These are phyloP conservation scores for Pseudevernia furfuracea DNA, from an alignment of 495 filamentous ascomycete genomes.

Conservation along the genomic window DNA sequence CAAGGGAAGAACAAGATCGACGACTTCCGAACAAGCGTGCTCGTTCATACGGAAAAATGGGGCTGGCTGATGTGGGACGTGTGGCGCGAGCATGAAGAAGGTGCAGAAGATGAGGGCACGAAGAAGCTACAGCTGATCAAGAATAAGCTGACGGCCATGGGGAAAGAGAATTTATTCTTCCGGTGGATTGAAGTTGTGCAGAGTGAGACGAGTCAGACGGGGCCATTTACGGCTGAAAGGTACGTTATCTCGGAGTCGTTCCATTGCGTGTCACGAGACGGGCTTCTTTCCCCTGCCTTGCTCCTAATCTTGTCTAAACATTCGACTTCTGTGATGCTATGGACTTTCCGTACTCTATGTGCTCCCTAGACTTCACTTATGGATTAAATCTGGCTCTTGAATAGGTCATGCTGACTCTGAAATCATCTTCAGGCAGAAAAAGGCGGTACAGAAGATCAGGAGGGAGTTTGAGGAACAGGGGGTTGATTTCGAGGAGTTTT, in stretches of 20 bases:
- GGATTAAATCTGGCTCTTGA: not conserved
- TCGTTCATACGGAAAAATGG: slow-evolving; percentile 55
- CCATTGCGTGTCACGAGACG: not conserved
- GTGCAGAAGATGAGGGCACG: slow-evolving; percentile 43
- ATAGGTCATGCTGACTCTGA: not conserved
- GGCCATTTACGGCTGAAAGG: slow-evolving; percentile 61
- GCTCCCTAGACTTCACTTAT: not conserved
- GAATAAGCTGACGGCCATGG: slow-evolving; percentile 58
- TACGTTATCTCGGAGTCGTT: not conserved
- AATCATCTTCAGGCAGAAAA: slow-evolving; percentile 37
- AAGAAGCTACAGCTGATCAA: slow-evolving; percentile 62
- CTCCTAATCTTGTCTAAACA: not conserved
- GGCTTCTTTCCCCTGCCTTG: not conserved
- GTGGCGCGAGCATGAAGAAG: slow-evolving; percentile 27
- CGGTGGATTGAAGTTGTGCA: slow-evolving; percentile 80
- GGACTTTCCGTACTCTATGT: not conserved
- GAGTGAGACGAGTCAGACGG: slow-evolving; percentile 66
- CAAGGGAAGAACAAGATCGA: slow-evolving; percentile 45
- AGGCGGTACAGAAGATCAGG: slow-evolving; percentile 56
- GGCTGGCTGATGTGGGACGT: slow-evolving; percentile 59
- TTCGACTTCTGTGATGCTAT: no score
- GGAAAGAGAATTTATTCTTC: slow-evolving; percentile 79
- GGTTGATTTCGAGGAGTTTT: slow-evolving; percentile 70
- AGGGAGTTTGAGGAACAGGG: slow-evolving; percentile 61
- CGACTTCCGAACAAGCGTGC: slow-evolving; percentile 55